A percentile compares a stretch with the other conserved stretches of the same genome.
Conservation (phyloP, 116 monocot species). For the Iris pallida region DNA sequence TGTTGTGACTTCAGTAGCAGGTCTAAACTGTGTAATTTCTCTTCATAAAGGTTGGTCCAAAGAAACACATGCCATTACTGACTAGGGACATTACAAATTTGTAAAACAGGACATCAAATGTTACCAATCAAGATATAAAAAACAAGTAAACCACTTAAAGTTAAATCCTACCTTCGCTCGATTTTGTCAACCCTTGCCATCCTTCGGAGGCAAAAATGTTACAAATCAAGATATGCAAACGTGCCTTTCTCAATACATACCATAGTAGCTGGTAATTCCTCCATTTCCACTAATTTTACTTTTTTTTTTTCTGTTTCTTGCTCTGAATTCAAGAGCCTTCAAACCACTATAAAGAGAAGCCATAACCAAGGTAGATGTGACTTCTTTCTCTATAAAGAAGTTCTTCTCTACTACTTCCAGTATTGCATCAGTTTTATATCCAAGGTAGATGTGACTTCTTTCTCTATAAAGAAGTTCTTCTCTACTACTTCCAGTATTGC, state of each 20-base stretch:
- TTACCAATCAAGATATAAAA: no score
- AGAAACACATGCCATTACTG: no score
- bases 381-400: constrained; percentile 97
- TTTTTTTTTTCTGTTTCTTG: constrained; percentile 47
- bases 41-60: no score
- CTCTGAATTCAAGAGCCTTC: constrained; percentile 80
- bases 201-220: constrained; percentile 75
- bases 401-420: constrained; percentile 84
- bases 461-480: constrained; percentile 91
- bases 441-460: constrained; percentile 89
- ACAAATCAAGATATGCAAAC: no score
- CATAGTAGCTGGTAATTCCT: constrained; percentile 49
- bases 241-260: constrained; percentile 66
- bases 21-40: no score
- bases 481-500: constrained; percentile 71
- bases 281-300: constrained; percentile 33
- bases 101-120: no score
- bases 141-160: no score
- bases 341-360: constrained; percentile 90
- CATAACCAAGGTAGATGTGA: constrained; percentile 96
- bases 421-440: constrained; percentile 67
- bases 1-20: no score
- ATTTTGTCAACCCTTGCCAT: constrained; percentile 72
- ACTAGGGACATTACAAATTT: no score
- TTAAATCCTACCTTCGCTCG: constrained; percentile 58